Conservation (phyloP, 1,139 yeast species). For the Pichia sp. region DNA sequence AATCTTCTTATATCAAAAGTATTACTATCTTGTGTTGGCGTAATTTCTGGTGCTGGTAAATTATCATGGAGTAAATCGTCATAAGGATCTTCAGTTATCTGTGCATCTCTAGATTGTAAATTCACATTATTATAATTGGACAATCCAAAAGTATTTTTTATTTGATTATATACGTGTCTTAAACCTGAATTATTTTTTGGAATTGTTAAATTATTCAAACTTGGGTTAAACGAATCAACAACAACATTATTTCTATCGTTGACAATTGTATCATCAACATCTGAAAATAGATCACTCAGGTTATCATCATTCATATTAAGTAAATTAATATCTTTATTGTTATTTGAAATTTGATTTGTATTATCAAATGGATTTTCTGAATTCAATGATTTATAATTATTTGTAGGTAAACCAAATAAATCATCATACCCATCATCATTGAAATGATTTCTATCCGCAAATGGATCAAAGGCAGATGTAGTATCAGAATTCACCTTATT, state of each 20-base stretch:
- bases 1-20: constrained; percentile 28
- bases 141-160: constrained; percentile 23
- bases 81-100: constrained; percentile 10
- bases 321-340: neutral
- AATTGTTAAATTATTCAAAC: constrained; percentile 7
- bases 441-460: constrained; percentile 12
- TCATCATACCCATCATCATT: constrained; percentile 2
- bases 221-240: neutral
- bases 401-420: neutral
- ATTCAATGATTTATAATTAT: constrained; percentile 3
- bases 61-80: constrained; percentile 24
- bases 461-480: constrained; percentile 14
- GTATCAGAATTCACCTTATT: neutral
- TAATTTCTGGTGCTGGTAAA: constrained; percentile 22
- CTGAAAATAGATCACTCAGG: constrained; percentile 12
- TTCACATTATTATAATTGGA: constrained; percentile 24
- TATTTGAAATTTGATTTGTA: neutral
- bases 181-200: constrained; percentile 17
- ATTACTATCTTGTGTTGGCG: constrained; percentile 9
- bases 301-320: constrained; percentile 1
- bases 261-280: constrained; percentile 12
- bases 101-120: constrained; percentile 6
- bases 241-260: constrained; percentile 9
- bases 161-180: constrained; percentile 23
- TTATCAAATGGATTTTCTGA: constrained; percentile 14